These are phyloP conservation scores for Globisporangium spinosum DNA, from an alignment of 352 stramenopile species.

Conservation along the genomic window DNA sequence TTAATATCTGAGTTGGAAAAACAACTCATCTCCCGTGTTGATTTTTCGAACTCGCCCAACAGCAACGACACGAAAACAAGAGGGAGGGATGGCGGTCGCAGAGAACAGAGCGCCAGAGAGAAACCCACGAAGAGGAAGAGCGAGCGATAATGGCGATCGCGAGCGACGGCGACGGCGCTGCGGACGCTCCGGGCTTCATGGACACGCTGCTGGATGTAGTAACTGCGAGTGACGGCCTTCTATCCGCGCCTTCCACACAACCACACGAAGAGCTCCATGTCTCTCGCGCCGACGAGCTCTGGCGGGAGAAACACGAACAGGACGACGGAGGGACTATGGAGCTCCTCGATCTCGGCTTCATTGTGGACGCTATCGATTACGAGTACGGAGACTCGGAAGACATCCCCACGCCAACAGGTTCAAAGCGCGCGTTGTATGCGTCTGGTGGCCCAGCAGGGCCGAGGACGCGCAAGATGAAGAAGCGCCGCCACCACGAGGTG, in stretches of 20 bases:
- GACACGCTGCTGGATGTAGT: not conserved
- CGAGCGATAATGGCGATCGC: not conserved
- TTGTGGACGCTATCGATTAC: not conserved
- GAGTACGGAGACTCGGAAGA: not conserved
- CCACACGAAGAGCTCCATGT: not conserved
- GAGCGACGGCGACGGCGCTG: not conserved
- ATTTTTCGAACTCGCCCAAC: not conserved
- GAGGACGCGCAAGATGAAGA: not conserved
- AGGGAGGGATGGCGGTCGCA: not conserved
- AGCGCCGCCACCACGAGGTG: conserved; percentile 1
- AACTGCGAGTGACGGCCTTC: not conserved
- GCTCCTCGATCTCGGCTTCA: not conserved
- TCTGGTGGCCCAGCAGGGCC: not conserved
- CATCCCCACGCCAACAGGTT: too few relatives aligned
- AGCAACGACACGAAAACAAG: not conserved
- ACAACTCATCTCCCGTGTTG: not conserved
- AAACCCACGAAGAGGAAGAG: not conserved
- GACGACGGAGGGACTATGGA: not conserved
- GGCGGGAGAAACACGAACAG: not conserved
- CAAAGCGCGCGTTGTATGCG: not conserved
- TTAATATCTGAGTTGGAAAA: not conserved
- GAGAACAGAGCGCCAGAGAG: not conserved
- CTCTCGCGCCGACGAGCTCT: not conserved
- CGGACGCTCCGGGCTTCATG: not conserved
- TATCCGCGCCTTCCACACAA: not conserved